These are phyloP conservation scores for Chaetomium olivaceum DNA, from an alignment of 2,329 filamentous ascomycete genomes.

Conservation along the genomic window DNA sequence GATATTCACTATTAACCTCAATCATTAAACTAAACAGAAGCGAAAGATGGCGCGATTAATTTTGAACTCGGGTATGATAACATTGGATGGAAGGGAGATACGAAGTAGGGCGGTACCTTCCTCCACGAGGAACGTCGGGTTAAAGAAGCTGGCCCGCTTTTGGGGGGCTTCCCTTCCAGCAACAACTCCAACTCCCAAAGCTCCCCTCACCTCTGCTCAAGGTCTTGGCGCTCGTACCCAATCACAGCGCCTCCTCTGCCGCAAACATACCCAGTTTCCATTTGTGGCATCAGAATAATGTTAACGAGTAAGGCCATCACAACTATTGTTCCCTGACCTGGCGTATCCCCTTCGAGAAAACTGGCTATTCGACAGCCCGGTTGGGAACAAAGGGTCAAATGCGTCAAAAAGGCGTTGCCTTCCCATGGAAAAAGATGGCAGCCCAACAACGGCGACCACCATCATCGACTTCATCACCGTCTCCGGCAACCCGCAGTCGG, in stretches of 20 bases:
- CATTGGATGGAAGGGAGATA: too few species aligned
- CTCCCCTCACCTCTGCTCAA: neutral
- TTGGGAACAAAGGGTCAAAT: constrained; percentile 20
- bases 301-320: constrained; percentile 14
- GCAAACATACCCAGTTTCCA: constrained; percentile 23
- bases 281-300: constrained; percentile 24
- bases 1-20: neutral
- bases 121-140: neutral
- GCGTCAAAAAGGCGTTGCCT: constrained; percentile 25
- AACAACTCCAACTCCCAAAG: neutral
- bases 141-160: neutral
- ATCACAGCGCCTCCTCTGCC: constrained; percentile 5
- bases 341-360: neutral
- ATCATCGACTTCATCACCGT: constrained; percentile 7
- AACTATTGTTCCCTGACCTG: constrained; percentile 22
- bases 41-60: neutral
- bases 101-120: too few species aligned
- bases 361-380: neutral
- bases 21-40: neutral
- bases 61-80: too few species aligned
- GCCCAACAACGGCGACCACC: constrained; percentile 17
- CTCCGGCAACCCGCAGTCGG: neutral
- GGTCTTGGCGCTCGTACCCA: constrained; percentile 17
- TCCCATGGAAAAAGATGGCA: constrained; percentile 25
- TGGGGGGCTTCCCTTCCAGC: neutral